Conservation (phyloP, 306 rosid genomes). For the Cucumis hystrix region DNA sequence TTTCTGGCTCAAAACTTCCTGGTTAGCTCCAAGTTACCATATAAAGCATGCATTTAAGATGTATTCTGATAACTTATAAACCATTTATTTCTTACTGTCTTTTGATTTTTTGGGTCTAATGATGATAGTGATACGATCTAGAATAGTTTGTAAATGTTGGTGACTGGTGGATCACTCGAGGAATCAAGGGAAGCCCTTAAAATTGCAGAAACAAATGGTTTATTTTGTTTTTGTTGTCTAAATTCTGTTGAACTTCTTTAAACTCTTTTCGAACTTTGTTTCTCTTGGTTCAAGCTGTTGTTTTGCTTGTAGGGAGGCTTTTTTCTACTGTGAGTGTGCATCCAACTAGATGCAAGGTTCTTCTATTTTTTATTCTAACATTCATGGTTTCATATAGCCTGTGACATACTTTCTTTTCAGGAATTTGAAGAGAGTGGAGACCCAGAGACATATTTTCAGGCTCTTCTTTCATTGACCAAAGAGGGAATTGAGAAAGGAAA, state of each 20-base stretch:
- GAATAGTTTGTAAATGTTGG: conserved; percentile 37
- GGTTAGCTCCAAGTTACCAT: conserved; percentile 20
- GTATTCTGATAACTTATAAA: neutral
- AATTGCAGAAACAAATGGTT: conserved; percentile 86
- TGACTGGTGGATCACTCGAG: conserved; percentile 89
- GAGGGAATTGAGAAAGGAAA: conserved; percentile 93
- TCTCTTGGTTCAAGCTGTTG: conserved; percentile 12
- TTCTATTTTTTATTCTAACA: neutral
- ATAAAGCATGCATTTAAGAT: neutral
- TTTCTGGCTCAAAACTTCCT: conserved; percentile 51
- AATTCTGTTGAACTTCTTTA: neutral
- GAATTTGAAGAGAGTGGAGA: conserved; percentile 87
- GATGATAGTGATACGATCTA: neutral
- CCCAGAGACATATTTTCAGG: conserved; percentile 83
- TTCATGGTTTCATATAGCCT: neutral
- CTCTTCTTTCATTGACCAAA: conserved; percentile 65
- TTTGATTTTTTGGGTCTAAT: neutral
- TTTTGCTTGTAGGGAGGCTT: conserved; percentile 51
- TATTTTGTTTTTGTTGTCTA: neutral
- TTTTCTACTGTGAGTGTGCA: conserved; percentile 95
- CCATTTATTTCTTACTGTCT: neutral
- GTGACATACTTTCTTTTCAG: conserved; percentile 22
- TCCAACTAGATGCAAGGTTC: conserved; percentile 95
- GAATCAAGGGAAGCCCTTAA: conserved; percentile 87
- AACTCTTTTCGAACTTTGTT: neutral